Conservation (phyloP, 2,329 filamentous ascomycete species). For the Dothiorella sarmentorum region DNA sequence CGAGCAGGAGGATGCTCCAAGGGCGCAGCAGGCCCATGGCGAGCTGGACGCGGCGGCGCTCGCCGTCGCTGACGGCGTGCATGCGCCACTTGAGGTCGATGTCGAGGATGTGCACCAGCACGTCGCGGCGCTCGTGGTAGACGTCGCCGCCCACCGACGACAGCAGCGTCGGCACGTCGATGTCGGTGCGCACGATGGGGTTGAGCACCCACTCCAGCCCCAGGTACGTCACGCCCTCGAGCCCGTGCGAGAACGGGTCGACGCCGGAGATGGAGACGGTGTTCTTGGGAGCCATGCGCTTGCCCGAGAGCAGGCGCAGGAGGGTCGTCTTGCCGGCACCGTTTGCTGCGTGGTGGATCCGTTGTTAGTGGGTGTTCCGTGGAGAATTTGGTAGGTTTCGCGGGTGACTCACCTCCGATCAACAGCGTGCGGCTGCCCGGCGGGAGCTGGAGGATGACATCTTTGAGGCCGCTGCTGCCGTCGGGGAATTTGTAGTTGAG, state of each 20-base stretch:
- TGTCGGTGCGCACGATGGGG: slow-evolving; percentile 91
- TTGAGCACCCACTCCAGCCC: slow-evolving; percentile 98
- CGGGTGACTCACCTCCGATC: slow-evolving; percentile 64
- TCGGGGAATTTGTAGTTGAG: slow-evolving; percentile 90
- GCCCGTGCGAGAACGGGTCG: slow-evolving; percentile 85
- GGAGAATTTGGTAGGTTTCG: not conserved
- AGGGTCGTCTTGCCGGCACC: slow-evolving; percentile 97
- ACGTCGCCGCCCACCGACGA: slow-evolving; percentile 80
- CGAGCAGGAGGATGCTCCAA: slow-evolving; percentile 85
- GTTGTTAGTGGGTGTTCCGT: not conserved
- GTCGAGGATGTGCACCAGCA: slow-evolving; percentile 83
- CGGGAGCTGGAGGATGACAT: slow-evolving; percentile 74
- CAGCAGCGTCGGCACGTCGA: slow-evolving; percentile 83
- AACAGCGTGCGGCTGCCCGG: slow-evolving; percentile 81
- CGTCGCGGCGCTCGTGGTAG: slow-evolving; percentile 77
- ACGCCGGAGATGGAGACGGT: slow-evolving; percentile 75
- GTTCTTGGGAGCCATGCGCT: slow-evolving; percentile 77
- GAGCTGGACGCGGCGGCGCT: slow-evolving; percentile 85
- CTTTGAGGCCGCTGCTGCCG: slow-evolving; percentile 70
- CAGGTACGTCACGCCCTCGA: slow-evolving; percentile 95
- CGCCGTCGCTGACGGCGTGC: slow-evolving; percentile 92
- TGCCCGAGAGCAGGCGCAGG: slow-evolving; percentile 88
- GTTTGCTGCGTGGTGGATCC: slow-evolving; percentile 58
- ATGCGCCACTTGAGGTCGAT: slow-evolving; percentile 92
- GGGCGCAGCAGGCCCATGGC: slow-evolving; percentile 92